Evolutionary conservation across 2,329 filamentous ascomycete genomes (phyloP).

Genomic region (Arachnomyces sp.): DNA sequence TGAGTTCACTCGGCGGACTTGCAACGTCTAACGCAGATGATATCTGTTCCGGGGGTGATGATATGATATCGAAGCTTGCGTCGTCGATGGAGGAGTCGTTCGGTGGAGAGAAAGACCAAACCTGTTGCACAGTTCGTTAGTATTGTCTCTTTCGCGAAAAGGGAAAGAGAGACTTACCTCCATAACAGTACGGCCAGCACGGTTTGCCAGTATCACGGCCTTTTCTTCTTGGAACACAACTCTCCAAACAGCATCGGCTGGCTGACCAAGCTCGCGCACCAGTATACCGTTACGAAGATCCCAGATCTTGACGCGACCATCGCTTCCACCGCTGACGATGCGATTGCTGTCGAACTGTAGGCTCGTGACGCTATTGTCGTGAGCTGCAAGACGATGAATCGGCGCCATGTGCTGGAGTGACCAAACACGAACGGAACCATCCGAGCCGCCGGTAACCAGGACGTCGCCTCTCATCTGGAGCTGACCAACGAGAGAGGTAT

Average conservation of each 20-base stretch:
- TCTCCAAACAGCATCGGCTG: conserved; percentile 92
- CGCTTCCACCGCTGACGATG: conserved; percentile 90
- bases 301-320: conserved; percentile 98
- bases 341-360: conserved; percentile 93
- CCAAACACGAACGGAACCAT: conserved; percentile 95
- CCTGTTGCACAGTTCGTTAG: conserved; percentile 44
- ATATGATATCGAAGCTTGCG: conserved; percentile 3
- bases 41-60: conserved; percentile 3
- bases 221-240: conserved; percentile 98
- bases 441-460: conserved; percentile 89
- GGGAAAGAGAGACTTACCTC: conserved; percentile 57
- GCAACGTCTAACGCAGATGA: neutral
- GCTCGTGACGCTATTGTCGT: conserved; percentile 97
- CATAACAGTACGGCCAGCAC: conserved; percentile 85
- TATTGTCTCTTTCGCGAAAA: conserved; percentile 7
- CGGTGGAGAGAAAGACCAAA: conserved; percentile 90
- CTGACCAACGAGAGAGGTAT: conserved; percentile 93
- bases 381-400: conserved; percentile 88
- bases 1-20: neutral
- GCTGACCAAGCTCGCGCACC: conserved; percentile 81
- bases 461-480: conserved; percentile 92
- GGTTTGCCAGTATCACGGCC: conserved; percentile 87
- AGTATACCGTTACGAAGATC: conserved; percentile 85
- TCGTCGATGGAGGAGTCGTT: conserved; percentile 45
- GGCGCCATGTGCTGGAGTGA: conserved; percentile 82